Evolutionary conservation across 306 rosid genomes (phyloP), one percentile per base, ranked within the genome.

Genomic region (Acacia crassicarpa): DNA sequence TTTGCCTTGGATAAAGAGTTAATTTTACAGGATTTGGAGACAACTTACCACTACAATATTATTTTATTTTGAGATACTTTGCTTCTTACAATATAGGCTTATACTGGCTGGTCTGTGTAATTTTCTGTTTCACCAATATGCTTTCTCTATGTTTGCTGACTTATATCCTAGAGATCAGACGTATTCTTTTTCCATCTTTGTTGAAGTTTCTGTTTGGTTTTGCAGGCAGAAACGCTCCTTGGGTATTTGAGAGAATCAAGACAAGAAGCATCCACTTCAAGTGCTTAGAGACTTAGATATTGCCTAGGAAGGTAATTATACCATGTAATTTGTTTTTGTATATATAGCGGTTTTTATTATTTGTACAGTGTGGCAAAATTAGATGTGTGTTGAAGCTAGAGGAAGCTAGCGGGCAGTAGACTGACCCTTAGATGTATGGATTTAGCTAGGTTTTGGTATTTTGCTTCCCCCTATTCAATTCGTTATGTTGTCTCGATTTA

Each of bases 181-280:
- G 8, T 67, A 17, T 65, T 78, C 8, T 13, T 67, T 56, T 16
- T 63, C 19, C 46, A 23, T 20, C 32, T n/a, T 74, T 67, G 54
- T 40, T 69, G 51, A 81, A 32, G 78, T 56, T 27, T 88, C n/a
- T 67, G 74, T 8, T 83, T 66, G 82, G 75, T 78, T 81, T 77
- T 86, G 86, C 97, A 95, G 99, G 98, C 98, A 49, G 99, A 95
- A 84, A 90, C 96, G 2, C 98, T 95, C 9, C 99, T 95, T 84
- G 93, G 91, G 48, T 93, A 93, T 73, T 75, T 95, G 91, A 93
- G 99, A 87, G 99, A 93, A 87, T 89, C 97, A 69, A 93, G 99
- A 73, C 99, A 91, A 80, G 99, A 93, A 86, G 92, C 93, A 23
- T 86, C 98, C 0, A 84, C 97, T 76, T 92, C 97, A 59, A 80